These are phyloP conservation scores for Calycina marina DNA, from an alignment of 2,329 filamentous ascomycete species.

Conservation along the genomic window DNA sequence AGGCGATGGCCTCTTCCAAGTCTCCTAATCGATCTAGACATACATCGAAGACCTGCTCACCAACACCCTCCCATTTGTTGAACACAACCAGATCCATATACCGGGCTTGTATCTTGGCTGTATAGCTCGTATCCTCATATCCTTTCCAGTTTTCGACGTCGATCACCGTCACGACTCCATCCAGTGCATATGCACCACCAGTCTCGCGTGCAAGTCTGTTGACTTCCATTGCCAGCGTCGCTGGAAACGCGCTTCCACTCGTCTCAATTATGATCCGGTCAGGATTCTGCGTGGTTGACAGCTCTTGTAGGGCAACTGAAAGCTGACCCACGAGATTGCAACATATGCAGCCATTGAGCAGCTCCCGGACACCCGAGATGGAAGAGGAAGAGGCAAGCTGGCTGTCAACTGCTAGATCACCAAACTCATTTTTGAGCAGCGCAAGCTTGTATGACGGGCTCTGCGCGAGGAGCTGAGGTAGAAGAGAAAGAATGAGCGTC, in stretches of 20 bases:
- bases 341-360: constrained; percentile 96
- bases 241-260: constrained; percentile 48
- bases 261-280: constrained; percentile 93
- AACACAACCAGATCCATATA: constrained; percentile 61
- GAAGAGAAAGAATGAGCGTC: constrained; percentile 83
- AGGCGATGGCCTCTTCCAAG: constrained; percentile 50
- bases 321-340: constrained; percentile 95
- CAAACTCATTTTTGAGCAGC: constrained; percentile 96
- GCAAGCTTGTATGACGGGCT: constrained; percentile 72
- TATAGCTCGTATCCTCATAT: constrained; percentile 57
- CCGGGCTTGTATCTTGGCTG: constrained; percentile 55
- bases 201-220: constrained; percentile 45
- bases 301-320: constrained; percentile 61
- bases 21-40: constrained; percentile 53
- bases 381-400: constrained; percentile 72
- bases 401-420: constrained; percentile 84
- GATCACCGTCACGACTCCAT: constrained; percentile 57
- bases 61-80: constrained; percentile 56
- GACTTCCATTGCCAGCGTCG: constrained; percentile 57
- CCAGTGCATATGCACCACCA: constrained; percentile 41
- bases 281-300: constrained; percentile 43
- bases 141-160: constrained; percentile 67
- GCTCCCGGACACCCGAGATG: constrained; percentile 79
- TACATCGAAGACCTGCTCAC: constrained; percentile 46
- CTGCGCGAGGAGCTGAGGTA: constrained; percentile 70